Conservation (phyloP, 73 alveolate genomes). For the Uronychia binucleata region DNA sequence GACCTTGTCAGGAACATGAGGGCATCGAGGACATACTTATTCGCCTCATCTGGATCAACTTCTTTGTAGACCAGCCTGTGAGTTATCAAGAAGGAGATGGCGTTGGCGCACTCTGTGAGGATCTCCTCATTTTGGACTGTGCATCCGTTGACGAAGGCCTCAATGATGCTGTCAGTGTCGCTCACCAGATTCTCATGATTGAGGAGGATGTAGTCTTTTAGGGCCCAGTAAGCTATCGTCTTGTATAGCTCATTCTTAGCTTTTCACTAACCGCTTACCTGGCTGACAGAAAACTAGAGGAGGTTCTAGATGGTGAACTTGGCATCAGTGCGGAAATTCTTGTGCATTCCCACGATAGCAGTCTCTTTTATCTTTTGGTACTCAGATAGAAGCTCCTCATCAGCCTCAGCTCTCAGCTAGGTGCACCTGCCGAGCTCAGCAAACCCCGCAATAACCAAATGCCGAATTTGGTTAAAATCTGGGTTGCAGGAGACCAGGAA, state of each 20-base stretch:
- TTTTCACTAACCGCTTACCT: neutral
- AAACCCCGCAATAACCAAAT: constrained; percentile 69
- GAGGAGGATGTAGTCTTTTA: constrained; percentile 64
- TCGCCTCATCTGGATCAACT: constrained; percentile 10
- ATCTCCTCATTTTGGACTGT: constrained; percentile 35
- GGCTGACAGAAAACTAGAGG: constrained; percentile 48
- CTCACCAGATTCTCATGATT: constrained; percentile 33
- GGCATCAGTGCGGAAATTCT: constrained; percentile 37
- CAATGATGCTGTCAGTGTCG: constrained; percentile 48
- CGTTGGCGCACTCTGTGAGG: constrained; percentile 62
- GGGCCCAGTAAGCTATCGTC: constrained; percentile 59
- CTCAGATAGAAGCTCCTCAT: neutral
- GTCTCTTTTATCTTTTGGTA: constrained; percentile 57
- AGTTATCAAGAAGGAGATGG: constrained; percentile 58
- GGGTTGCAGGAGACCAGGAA: constrained; percentile 67
- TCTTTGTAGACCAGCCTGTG: constrained; percentile 58
- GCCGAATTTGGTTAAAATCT: constrained; percentile 53
- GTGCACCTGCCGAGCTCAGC: constrained; percentile 74
- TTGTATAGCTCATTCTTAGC: constrained; percentile 32
- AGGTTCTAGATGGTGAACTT: constrained; percentile 40
- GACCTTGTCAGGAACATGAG: constrained; percentile 59
- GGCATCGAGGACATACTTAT: constrained; percentile 53
- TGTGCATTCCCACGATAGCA: constrained; percentile 62
- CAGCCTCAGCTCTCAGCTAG: constrained; percentile 13
- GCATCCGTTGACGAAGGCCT: constrained; percentile 58